phyloP scores from a whole-genome alignment of 1,284 basidiomycete species.

The Naganishia cerealis region DNA sequence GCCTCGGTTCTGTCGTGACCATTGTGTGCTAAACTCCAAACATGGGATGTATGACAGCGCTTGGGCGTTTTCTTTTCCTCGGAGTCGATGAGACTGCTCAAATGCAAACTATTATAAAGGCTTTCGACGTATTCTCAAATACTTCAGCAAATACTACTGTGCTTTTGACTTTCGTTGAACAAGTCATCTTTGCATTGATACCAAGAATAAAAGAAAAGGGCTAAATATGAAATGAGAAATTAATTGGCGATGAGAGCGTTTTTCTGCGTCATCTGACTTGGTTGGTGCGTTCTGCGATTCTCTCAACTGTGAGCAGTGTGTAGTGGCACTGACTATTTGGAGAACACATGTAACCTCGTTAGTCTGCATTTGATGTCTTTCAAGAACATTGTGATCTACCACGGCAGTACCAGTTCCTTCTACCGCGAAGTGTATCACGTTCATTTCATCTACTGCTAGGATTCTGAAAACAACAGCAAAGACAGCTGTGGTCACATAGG shows the following conservation, averaged over 20 bases:
- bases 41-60: neutral
- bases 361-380: too few species aligned
- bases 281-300: too few species aligned
- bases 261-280: too few species aligned
- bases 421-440: too few species aligned
- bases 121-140: conserved; percentile 42
- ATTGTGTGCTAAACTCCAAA: neutral
- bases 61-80: conserved; percentile 3
- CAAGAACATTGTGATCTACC: too few species aligned
- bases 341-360: too few species aligned
- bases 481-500: neutral
- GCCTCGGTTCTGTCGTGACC: neutral
- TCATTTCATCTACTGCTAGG: too few species aligned
- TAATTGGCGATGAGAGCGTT: too few species aligned
- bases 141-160: conserved; percentile 48
- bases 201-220: conserved; percentile 33
- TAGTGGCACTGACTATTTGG: too few species aligned
- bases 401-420: too few species aligned
- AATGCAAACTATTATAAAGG: conserved; percentile 17
- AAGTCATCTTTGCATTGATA: conserved; percentile 38
- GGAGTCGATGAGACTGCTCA: conserved; percentile 1
- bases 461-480: neutral
- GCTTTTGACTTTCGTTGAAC: conserved; percentile 43
- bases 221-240: too few species aligned
- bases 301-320: too few species aligned